Base-by-base conservation (phyloP, 306 rosid species). In the Lagenaria siceraria region DNA sequence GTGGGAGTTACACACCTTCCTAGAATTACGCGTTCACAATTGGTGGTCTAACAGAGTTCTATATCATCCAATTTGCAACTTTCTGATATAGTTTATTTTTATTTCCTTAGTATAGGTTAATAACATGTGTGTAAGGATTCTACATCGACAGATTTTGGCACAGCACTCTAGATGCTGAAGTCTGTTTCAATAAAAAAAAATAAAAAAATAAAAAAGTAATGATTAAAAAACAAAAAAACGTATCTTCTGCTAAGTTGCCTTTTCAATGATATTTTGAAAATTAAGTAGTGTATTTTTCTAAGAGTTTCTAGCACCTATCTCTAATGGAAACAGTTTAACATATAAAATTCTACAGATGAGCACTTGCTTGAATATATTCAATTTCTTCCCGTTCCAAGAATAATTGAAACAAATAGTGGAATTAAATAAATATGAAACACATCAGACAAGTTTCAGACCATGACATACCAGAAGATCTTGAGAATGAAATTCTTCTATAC, bases 401-500 rank as follows among this genome's bases (percentile, higher is more conserved):
- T 38, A 70, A 70, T 46, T 70, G 18, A 68, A 33, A 21, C 35
- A 43, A 46, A 70, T 70, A 46, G 31, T 21, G 27, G 19, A 58
- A 18, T n/a, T 38, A 69, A 69, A 43, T 69, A 69, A 24, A 43
- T 24, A 69, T 5, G 31, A 56, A 69, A 69, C 22, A 75, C 49
- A 25, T 25, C 11, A 31, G 31, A 35, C 38, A 52, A 24, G 54
- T 69, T 49, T n/a, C 46, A 15, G 48, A 69, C 79, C 78, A 60
- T 70, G 74, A 56, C 89, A 78, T 82, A 88, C 92, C 91, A 90
- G 86, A 75, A 88, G 81, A 77, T 84, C 86, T 3, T 87, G 96
- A 70, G 91, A 82, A 90, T 90, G 96, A 87, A 88, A 68, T 81
- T 90, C 92, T 54, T 80, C 84, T 81, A 90, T 85, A 78, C 96